Base-by-base conservation (phyloP, 2,329 filamentous ascomycete genomes). In the Cordyceps militaris region DNA sequence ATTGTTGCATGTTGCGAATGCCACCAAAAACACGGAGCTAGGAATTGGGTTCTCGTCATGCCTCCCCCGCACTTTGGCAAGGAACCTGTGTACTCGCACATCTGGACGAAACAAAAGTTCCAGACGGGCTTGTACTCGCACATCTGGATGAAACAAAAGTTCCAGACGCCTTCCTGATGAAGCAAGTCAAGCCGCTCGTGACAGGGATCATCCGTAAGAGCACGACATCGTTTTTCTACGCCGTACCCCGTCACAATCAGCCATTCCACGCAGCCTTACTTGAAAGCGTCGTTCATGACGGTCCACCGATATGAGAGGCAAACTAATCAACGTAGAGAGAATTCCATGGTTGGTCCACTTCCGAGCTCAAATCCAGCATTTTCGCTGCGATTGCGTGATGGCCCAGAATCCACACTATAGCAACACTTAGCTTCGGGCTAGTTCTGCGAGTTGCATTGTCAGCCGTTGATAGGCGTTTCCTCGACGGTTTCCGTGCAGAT, bases 311-410 rank as follows among this genome's bases (percentile, higher is more conserved):
- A 16, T 23, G 16, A n/a, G 16, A 51, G 16, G 32, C 32, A 36
- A 51, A 13, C 13, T 51, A 38, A n/a, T 32, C 9, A 16, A 43
- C 10, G 13, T 24, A 24, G 13, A n/a, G 16, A 13, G n/a, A 6
- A 23, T 34, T 23, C 30, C 21, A 13, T 4, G 10, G 6, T 26
- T 26, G 44, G 47, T 57, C 54, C 50, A 52, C 50, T 52, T 21
- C 23, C 36, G 36, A 23, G 36, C 36, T n/a, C 23, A n/a, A 30
- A 9, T 19, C n/a, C 13, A 23, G 7, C n/a, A 8, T 52, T 42
- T 40, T 32, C 40, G n/a, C 40, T 42, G 38, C 46, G 55, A 50
- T 57, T 43, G 55, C 55, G 38, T 51, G 55, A 46, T 49, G 23
- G 34, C 38, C 4, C n/a, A 24, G 36, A 44, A 57, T 57, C 54